A percentile compares a stretch with the other conserved stretches of the same genome.
Conservation (phyloP, 2,329 filamentous ascomycete genomes). For the Diaporthe humulicola region DNA sequence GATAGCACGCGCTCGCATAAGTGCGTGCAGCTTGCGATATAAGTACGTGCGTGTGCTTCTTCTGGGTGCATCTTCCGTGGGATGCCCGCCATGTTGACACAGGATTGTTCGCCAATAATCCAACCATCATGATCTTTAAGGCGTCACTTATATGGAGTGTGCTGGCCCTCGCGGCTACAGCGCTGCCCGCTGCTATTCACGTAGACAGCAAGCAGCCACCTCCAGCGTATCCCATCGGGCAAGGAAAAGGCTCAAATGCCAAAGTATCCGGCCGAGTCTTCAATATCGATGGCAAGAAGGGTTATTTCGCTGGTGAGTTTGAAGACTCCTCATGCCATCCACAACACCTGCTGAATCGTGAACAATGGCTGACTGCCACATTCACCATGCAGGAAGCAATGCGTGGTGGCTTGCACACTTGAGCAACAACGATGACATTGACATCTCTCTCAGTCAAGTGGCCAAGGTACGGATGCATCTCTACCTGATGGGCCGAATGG, state of each 20-base stretch:
- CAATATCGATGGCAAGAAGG: conserved; percentile 26
- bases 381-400: conserved; percentile 28
- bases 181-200: conserved; percentile 23
- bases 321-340: neutral
- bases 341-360: neutral
- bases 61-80: neutral
- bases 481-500: neutral
- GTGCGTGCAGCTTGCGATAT: neutral
- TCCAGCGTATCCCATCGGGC: conserved; percentile 34
- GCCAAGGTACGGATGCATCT: conserved; percentile 24
- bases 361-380: no score
- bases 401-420: conserved; percentile 44
- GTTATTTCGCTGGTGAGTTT: conserved; percentile 34
- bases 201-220: conserved; percentile 30
- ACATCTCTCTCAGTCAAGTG: conserved; percentile 50
- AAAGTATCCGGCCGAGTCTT: conserved; percentile 37
- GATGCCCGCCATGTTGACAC: neutral
- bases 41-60: neutral
- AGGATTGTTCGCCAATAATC: neutral
- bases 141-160: conserved; percentile 1
- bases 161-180: neutral
- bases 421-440: conserved; percentile 67
- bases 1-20: neutral
- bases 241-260: conserved; percentile 21
- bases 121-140: conserved; percentile 27